Percentiles rank a stretch among this genome's conserved stretches.
Conservation (phyloP, 2,329 filamentous ascomycete genomes). For the Trichoderma asperellum region DNA sequence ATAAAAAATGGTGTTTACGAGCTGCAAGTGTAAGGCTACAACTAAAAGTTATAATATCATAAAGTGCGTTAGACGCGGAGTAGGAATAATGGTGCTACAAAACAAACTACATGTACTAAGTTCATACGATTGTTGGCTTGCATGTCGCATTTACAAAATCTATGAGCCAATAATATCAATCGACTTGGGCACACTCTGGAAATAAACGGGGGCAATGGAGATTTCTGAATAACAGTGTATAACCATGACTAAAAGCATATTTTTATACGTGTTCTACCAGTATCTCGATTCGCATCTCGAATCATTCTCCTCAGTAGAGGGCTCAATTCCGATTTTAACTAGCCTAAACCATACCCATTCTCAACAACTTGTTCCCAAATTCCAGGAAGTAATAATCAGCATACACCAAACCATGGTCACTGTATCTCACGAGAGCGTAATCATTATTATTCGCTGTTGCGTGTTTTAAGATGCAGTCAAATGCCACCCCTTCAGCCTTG, state of each 20-base stretch:
- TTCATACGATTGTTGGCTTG: no score
- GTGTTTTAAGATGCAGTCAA: slow-evolving; percentile 41
- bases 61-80: background rate
- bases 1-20: no score
- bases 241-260: no score
- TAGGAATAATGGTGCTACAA: background rate
- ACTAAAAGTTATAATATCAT: no score
- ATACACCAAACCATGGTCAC: slow-evolving; percentile 52
- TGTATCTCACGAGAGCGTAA: slow-evolving; percentile 34
- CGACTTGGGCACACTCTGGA: background rate
- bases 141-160: background rate
- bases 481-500: slow-evolving; percentile 27
- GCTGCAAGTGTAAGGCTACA: no score
- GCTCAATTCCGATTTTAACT: background rate
- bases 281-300: background rate
- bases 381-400: slow-evolving; percentile 54
- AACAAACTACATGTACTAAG: background rate
- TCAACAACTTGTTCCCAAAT: slow-evolving; percentile 50
- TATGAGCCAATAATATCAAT: background rate
- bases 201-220: background rate
- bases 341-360: slow-evolving; percentile 35
- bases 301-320: background rate
- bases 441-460: slow-evolving; percentile 44
- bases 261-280: background rate
- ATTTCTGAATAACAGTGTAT: background rate